These are phyloP conservation scores for Spinacia oleracea DNA, from an alignment of 179 eudicot species.

Conservation along the genomic window DNA sequence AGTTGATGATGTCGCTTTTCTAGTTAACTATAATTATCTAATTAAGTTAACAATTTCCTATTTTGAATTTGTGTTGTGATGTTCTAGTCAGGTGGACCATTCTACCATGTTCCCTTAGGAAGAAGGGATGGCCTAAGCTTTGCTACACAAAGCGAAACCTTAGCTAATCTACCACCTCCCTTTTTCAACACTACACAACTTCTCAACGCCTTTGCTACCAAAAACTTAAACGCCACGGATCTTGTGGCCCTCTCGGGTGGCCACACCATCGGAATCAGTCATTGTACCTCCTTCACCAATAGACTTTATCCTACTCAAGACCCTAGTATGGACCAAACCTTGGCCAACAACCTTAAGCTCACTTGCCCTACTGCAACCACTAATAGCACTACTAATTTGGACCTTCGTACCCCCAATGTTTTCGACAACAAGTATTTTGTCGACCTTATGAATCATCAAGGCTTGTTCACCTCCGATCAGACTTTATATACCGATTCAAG, in stretches of 20 bases:
- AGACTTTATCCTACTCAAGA: conserved; percentile 60
- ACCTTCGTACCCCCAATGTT: conserved; percentile 42
- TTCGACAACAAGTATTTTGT: conserved; percentile 65
- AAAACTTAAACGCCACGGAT: conserved; percentile 51
- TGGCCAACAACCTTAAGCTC: conserved; percentile 41
- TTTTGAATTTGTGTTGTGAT: not conserved
- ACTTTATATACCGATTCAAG: conserved; percentile 40
- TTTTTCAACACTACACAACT: conserved; percentile 39
- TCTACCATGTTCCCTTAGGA: conserved; percentile 59
- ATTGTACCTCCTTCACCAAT: conserved; percentile 50
- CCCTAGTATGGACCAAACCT: conserved; percentile 46
- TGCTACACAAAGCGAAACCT: conserved; percentile 27
- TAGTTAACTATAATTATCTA: no score
- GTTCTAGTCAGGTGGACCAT: conserved; percentile 67
- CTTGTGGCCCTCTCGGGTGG: conserved; percentile 63
- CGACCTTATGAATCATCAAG: conserved; percentile 47
- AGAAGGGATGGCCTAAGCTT: conserved; percentile 59
- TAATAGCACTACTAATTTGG: conserved; percentile 36
- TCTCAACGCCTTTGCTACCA: conserved; percentile 41
- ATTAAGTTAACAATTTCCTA: no score
- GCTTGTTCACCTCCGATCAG: conserved; percentile 61
- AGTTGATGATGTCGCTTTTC: no score
- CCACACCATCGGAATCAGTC: conserved; percentile 57
- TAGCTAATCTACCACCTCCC: conserved; percentile 54
- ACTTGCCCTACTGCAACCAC: conserved; percentile 43